Evolutionary conservation across 305 asterid species (phyloP).

Genomic region (Fraxinus ornus): DNA sequence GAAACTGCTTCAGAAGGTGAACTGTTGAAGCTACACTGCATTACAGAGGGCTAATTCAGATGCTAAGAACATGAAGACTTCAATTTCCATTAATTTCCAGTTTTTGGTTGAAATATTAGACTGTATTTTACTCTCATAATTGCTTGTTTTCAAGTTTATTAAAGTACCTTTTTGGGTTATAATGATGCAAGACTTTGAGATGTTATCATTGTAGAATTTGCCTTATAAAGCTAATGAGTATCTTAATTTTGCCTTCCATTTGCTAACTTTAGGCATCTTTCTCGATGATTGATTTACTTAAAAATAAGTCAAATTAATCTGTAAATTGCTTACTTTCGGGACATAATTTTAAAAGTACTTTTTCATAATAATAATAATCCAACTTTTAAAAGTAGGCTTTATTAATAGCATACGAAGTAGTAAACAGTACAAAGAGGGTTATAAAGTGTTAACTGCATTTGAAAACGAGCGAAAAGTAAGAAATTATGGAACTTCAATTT

Average conservation of each 20-base stretch:
- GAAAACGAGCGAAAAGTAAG: background rate
- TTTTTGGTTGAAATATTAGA: background rate
- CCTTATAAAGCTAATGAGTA: background rate
- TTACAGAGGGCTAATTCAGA: background rate
- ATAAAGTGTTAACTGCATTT: background rate
- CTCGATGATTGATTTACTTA: background rate
- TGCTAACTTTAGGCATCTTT: background rate
- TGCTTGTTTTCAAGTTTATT: background rate
- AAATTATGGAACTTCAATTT: background rate
- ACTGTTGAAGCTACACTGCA: slow-evolving; percentile 37
- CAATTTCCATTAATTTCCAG: background rate
- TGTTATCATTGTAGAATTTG: background rate
- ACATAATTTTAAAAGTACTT: background rate
- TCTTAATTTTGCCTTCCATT: background rate
- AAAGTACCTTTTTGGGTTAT: background rate
- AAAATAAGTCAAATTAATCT: background rate
- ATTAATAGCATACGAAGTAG: background rate
- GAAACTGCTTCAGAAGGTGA: slow-evolving; percentile 55
- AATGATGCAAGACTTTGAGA: slow-evolving; percentile 1
- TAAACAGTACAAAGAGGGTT: background rate
- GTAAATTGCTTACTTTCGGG: background rate
- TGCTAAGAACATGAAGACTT: background rate
- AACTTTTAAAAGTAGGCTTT: background rate
- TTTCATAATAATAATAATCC: background rate
- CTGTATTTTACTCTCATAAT: background rate